phyloP scores from a whole-genome alignment of 257 asterid genomes.

The Salvia splendens region DNA sequence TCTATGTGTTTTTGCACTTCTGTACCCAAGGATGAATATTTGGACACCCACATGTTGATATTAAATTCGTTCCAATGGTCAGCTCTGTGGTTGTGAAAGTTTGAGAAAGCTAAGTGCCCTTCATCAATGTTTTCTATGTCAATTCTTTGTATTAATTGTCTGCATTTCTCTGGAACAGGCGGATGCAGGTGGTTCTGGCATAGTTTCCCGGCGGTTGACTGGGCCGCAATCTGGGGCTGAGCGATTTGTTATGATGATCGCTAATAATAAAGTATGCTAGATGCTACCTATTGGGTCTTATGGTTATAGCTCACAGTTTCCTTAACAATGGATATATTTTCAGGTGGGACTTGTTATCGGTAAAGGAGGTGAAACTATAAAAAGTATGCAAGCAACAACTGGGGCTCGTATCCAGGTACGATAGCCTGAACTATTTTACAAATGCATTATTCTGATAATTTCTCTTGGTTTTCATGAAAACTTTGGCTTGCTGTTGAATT shows the following conservation, averaged over 20 bases:
- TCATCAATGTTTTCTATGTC: not conserved
- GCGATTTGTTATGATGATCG: slow-evolving; percentile 62
- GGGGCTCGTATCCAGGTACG: slow-evolving; percentile 93
- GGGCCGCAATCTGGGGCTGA: slow-evolving; percentile 73
- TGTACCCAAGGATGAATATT: not conserved
- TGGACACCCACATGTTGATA: not conserved
- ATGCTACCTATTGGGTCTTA: not conserved
- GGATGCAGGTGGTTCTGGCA: slow-evolving; percentile 80
- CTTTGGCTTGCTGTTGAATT: not conserved
- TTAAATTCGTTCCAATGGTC: slow-evolving; percentile 8
- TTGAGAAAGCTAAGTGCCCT: slow-evolving; percentile 1
- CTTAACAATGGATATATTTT: slow-evolving; percentile 21
- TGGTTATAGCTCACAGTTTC: not conserved
- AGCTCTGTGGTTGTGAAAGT: slow-evolving; percentile 4
- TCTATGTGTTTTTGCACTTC: not conserved
- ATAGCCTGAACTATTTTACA: not conserved
- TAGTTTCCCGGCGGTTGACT: slow-evolving; percentile 54
- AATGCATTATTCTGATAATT: not conserved
- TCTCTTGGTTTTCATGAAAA: not conserved
- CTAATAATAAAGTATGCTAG: slow-evolving; percentile 72
- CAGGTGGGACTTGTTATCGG: slow-evolving; percentile 99
- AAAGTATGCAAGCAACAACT: slow-evolving; percentile 77
- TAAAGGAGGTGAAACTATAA: slow-evolving; percentile 96
- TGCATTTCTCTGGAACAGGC: slow-evolving; percentile 53
- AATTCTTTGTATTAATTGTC: slow-evolving; percentile 22